Evolutionary conservation across 805 yeast species (phyloP), one percentile per base, ranked within the genome.

Genomic region (Soucietia sequanensis): DNA sequence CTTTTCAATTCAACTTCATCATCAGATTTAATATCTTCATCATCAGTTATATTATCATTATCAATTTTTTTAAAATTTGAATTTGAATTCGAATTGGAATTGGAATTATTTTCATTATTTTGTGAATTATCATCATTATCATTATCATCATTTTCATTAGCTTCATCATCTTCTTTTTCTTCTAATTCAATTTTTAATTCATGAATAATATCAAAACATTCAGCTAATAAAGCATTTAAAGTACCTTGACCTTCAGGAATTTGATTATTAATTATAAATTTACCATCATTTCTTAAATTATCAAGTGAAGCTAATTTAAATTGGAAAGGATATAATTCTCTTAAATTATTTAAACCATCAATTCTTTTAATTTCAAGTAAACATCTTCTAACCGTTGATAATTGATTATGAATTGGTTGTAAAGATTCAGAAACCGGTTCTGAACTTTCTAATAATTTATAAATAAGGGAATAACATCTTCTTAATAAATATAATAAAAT

Each of bases 181-280:
- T 84, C 89, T 34, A 84, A 75, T 54, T 89, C 95, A 23, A 86
- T 81, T 54, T 88, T 84, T 58, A 93, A 70, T 64, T 93, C 99
- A 54, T 91, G 93, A 30, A 86, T 72, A 39, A 91, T 83, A 58
- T 93, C 99, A 57, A 88, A 93, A 59, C 98, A 91, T 56, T 90
- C 97, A 3, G 95, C 93, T 33, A 91, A 68, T 38, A 91, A 64
- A 1, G 95, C 95, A 58, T 81, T 89, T 43, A 93, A 69, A n/a
- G 95, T 80, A 5, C 97, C 99, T 62, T 93, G 99, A 9, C 99
- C 99, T 57, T 93, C 98, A 2, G 99, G 99, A 27, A 93, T 84
- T 44, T 87, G 85, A 33, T 80, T 86, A 42, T 85, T 87, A 30
- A 88, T 84, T 53, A 84, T 79, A 52, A 93, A 93, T 65, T 87